Evolutionary conservation across 2,329 filamentous ascomycete species (phyloP).

Genomic region (Trematosphaeria pertusa): DNA sequence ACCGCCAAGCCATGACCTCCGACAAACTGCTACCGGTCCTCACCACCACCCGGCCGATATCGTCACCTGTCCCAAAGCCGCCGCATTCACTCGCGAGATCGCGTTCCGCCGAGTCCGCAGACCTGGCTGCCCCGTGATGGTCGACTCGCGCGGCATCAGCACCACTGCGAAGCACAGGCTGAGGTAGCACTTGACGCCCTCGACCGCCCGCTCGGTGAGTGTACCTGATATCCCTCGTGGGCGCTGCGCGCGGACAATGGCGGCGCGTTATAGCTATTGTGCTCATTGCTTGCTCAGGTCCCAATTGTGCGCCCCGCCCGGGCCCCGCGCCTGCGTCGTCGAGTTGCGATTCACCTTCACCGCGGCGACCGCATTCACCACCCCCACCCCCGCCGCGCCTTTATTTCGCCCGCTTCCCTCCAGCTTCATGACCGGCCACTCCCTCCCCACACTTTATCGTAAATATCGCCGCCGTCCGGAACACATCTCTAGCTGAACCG

Average conservation of each 20-base stretch:
- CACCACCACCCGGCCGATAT: slow-evolving; percentile 8
- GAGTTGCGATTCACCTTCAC: neutral
- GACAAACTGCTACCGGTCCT: slow-evolving; percentile 1
- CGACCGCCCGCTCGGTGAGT: slow-evolving; percentile 22
- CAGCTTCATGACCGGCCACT: slow-evolving; percentile 21
- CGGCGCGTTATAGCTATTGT: slow-evolving; percentile 6
- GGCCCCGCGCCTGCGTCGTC: slow-evolving; percentile 4
- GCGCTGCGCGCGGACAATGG: slow-evolving; percentile 12
- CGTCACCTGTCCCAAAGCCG: slow-evolving; percentile 3
- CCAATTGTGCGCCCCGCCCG: slow-evolving; percentile 7
- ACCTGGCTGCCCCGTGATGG: slow-evolving; percentile 33
- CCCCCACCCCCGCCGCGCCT: slow-evolving; percentile 5
- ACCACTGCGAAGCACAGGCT: slow-evolving; percentile 34
- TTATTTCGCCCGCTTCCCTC: slow-evolving; percentile 3
- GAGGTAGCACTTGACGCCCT: slow-evolving; percentile 30
- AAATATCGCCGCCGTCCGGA: slow-evolving; percentile 10
- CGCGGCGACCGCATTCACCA: slow-evolving; percentile 8
- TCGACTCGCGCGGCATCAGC: slow-evolving; percentile 30
- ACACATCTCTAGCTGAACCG: slow-evolving; percentile 4
- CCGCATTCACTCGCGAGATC: slow-evolving; percentile 6
- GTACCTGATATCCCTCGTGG: no score
- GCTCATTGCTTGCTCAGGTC: slow-evolving; percentile 14
- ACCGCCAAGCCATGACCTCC: slow-evolving; percentile 1
- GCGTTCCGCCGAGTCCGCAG: slow-evolving; percentile 16
- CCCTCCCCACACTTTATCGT: slow-evolving; percentile 1